Evolutionary conservation across 2,329 filamentous ascomycete genomes (phyloP), one percentile per base, ranked within the genome.

Genomic region (Trichoderma arundinaceum): DNA sequence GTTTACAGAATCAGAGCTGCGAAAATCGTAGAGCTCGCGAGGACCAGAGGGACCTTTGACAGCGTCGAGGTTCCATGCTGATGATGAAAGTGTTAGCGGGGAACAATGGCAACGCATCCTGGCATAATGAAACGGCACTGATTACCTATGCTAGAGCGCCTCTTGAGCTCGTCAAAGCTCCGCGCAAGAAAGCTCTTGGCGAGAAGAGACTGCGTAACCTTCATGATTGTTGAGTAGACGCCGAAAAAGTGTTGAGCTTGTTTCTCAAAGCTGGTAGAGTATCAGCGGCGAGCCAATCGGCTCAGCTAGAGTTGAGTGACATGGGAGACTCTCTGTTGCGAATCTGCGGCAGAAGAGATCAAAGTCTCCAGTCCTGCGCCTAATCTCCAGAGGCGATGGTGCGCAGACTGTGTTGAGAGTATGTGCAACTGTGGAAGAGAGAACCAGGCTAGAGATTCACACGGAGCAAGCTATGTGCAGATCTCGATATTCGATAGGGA

Each of bases 31-130:
- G 39, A 95, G 83, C 7, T 84, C 80, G 66, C 86, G 86, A 1
- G 91, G 88, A 28, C 85, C 86, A 1, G 82, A 83, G 28, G 90
- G 86, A 32, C 84, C 84, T 70, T 86, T 88, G 72, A 92, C 82
- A 57, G 85, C 89, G 77, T 94, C 90, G 71, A 90, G 82, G 60
- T 85, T 90, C 69, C 91, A 77, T 43, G 86, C 91, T 92, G 59
- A 9, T 3, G n/a, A 53, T 35, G 49, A n/a, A 19, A 44, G 8
- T 22, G 53, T 39, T 38, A 43, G 54, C 22, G 4, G 22, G 22
- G 22, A 4, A 28, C 22, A 28, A 3, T 3, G 22, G 4, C 2
- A 28, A 28, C 22, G 22, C 2, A 28, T 28, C 22, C 4, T 28
- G 22, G 13, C 22, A 17, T 15, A 33, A 39, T 4, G 8, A 0